Base-by-base conservation (phyloP, 805 yeast genomes). In the Nakazawaea wyomingensis region DNA sequence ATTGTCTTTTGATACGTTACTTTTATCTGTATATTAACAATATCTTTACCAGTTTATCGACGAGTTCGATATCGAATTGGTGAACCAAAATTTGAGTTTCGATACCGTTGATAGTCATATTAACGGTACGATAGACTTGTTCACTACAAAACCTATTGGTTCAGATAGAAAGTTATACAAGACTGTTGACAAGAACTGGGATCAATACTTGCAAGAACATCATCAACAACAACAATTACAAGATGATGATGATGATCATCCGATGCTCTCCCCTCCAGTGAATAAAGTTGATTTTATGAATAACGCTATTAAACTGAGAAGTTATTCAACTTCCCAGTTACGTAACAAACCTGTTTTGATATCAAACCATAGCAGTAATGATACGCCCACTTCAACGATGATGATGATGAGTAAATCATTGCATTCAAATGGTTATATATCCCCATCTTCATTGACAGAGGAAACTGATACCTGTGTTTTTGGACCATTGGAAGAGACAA, bases 71-170 rank as follows among this genome's bases (percentile, higher is more conserved):
- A 80, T 93, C n/a, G 97, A 89, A 61, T 73, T 84, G 52, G 84
- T 93, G 30, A 89, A 89, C 57, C 95, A 89, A 56, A 85, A 87
- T 43, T 76, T 93, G 44, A 80, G 81, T 50, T 88, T 87, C 51
- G 85, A 81, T 50, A 80, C 89, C 3, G 71, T 77, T 1, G 95
- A 85, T 52, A 78, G 85, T 55, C 82, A 74, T 52, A 79, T 93
- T 31, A 76, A 77, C 44, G 98, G 97, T 10, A 89, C 95, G 20
- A 82, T 96, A 59, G 99, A 93, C 57, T 72, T 93, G 38, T 93
- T 88, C 57, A 86, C 98, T 1, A 93, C 99, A 2, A 93, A 91
- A 56, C 89, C 96, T 1, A 87, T 90, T 19, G 87, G 93, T 1
- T 74, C 91, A 1, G 99, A 93, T 62, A 75, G 89, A 52, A 90